phyloP scores from a whole-genome alignment of 2,329 filamentous ascomycete species.

The Exophiala aquamarina region DNA sequence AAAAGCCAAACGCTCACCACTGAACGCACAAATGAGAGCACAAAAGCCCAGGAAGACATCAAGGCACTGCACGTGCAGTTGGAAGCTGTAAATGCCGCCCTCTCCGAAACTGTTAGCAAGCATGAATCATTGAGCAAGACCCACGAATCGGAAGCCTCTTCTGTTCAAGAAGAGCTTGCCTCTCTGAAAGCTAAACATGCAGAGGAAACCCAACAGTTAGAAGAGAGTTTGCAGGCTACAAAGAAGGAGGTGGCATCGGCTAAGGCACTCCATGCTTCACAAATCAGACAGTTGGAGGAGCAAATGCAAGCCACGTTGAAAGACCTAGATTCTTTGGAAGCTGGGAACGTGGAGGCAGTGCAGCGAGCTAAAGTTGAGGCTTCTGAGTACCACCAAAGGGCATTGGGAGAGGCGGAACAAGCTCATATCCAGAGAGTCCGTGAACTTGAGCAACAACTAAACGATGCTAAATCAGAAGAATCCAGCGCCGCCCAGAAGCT shows the following conservation, averaged over 20 bases:
- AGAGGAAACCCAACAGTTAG: slow-evolving; percentile 34
- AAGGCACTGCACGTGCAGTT: slow-evolving; percentile 9
- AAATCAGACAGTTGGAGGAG: slow-evolving; percentile 22
- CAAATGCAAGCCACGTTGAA: slow-evolving; percentile 20
- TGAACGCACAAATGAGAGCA: slow-evolving; percentile 3
- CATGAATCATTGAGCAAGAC: neutral
- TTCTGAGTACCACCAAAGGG: slow-evolving; percentile 12
- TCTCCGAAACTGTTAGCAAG: neutral
- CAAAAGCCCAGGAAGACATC: slow-evolving; percentile 12
- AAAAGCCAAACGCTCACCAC: slow-evolving; percentile 11
- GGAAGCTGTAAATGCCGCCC: no score
- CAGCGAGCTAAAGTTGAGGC: slow-evolving; percentile 18
- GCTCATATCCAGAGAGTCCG: slow-evolving; percentile 12
- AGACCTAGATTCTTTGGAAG: slow-evolving; percentile 18
- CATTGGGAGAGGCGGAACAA: slow-evolving; percentile 16
- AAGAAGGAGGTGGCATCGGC: slow-evolving; percentile 30
- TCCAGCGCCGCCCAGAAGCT: slow-evolving; percentile 34
- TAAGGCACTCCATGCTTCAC: slow-evolving; percentile 18
- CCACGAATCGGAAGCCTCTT: neutral
- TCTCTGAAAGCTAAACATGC: slow-evolving; percentile 31
- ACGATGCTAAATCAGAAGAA: slow-evolving; percentile 15
- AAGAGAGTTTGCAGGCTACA: slow-evolving; percentile 35
- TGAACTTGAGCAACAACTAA: slow-evolving; percentile 17
- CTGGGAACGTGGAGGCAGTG: slow-evolving; percentile 19
- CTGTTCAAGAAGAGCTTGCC: slow-evolving; percentile 10